Base-by-base conservation (phyloP, 257 asterid species). In the Buddleja alternifolia region DNA sequence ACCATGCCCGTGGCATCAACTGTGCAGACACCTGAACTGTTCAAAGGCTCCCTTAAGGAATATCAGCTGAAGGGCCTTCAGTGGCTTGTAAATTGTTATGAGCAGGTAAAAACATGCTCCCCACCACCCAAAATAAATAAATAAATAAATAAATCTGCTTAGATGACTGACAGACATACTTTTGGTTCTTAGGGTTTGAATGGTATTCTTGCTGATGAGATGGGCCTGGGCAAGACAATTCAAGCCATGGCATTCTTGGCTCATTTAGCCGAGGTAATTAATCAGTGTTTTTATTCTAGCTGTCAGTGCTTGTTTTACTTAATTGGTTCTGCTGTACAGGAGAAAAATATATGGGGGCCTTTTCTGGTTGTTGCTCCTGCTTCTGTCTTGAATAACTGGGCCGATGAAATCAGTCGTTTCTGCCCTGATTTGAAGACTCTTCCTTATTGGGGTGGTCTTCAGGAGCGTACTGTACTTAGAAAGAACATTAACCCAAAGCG, bases 161-260 rank as follows among this genome's bases (percentile, higher is more conserved):
- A 17, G 64, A 45, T 71, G 73, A 60, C 59, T 73, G 66, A 59
- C 40, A 23, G 17, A 45, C 60, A 59, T 6, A 63, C 54, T 39
- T 75, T 48, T 72, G 10, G 23, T 60, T 70, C 15, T 48, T 71
- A 93, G 97, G 96, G 97, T 72, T 84, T 94, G 71, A 94, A 94
- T 84, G 99, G 99, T 73, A 94, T 94, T 82, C 96, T 94, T 81
- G 99, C 99, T 80, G 99, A 94, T 80, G 99, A 94, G 76, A 94
- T 94, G 99, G 99, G 99, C 34, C 87, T 94, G 52, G 99, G 99
- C 16, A 94, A 94, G 82, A 94, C 99, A 25, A 94, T 94, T 73
- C 97, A 91, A 75, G 97, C 99, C 74, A 94, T 94, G 96, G 97
- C 97, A 63, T 91, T 94, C 87, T 80, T 94, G 81, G 99, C 96